phyloP scores from a whole-genome alignment of 1,284 basidiomycete genomes.

The Ganoderma meredithae region DNA sequence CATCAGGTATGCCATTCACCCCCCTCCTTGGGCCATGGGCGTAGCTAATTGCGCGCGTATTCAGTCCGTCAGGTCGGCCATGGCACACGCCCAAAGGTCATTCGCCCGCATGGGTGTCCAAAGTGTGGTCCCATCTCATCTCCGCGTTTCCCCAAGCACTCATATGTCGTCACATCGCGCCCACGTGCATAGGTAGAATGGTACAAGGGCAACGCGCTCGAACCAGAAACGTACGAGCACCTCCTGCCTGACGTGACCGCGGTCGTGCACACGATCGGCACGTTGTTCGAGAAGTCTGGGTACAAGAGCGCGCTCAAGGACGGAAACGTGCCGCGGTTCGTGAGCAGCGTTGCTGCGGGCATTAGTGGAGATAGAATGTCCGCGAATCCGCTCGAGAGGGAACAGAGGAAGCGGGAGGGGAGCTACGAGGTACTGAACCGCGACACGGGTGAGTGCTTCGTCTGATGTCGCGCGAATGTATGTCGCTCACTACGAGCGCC shows the following conservation, averaged over 20 bases:
- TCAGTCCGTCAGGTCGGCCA: constrained; percentile 85
- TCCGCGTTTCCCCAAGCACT: constrained; percentile 13
- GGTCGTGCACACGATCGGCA: constrained; percentile 96
- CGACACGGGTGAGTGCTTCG: constrained; percentile 77
- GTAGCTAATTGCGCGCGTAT: constrained; percentile 1
- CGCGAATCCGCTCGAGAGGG: constrained; percentile 73
- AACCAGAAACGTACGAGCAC: constrained; percentile 76
- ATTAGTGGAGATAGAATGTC: constrained; percentile 44
- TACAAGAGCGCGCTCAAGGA: constrained; percentile 82
- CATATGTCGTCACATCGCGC: not conserved
- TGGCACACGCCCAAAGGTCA: constrained; percentile 91
- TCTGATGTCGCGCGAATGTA: constrained; percentile 21
- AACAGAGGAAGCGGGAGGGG: constrained; percentile 43
- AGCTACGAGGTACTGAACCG: constrained; percentile 87
- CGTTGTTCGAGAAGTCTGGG: constrained; percentile 80
- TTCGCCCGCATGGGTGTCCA: constrained; percentile 83
- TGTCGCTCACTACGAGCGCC: not conserved
- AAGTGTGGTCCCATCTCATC: constrained; percentile 51
- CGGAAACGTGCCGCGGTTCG: constrained; percentile 63
- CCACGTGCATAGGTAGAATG: constrained; percentile 73
- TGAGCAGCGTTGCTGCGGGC: constrained; percentile 53
- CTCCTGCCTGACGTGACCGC: constrained; percentile 74
- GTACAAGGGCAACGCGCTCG: constrained; percentile 81
- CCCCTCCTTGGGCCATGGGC: constrained; percentile 10
- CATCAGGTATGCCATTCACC: constrained; percentile 70